A percentile compares a stretch with the other conserved stretches of the same genome.
phyloP scores from a whole-genome alignment of 2,329 filamentous ascomycete species.

The Aspergillus unguis region DNA sequence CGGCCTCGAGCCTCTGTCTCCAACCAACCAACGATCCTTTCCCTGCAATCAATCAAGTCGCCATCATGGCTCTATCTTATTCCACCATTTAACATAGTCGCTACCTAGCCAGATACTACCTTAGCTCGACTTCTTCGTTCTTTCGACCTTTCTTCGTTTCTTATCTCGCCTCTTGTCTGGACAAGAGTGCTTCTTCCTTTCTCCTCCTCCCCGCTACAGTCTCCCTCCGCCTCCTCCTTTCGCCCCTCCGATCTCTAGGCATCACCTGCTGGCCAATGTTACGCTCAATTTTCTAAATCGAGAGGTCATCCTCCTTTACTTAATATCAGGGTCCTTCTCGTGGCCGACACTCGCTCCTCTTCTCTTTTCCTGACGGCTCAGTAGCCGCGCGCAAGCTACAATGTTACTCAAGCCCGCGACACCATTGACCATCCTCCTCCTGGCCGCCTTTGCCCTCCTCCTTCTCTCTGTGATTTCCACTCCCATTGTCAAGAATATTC shows the following conservation, averaged over 20 bases:
- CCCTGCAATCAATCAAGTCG: conserved; percentile 3
- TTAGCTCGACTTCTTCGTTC: conserved; percentile 6
- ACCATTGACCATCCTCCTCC: conserved; percentile 79
- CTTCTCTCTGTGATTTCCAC: conserved; percentile 87
- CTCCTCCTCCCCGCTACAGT: neutral
- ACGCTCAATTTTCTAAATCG: conserved; percentile 12
- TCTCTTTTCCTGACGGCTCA: neutral
- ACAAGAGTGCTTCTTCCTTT: conserved; percentile 7
- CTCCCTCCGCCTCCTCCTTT: neutral
- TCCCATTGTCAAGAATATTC: conserved; percentile 80
- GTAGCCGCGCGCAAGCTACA: conserved; percentile 25
- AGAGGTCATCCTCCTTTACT: neutral
- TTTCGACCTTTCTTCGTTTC: conserved; percentile 1
- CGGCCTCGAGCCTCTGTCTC: neutral
- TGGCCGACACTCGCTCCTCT: neutral
- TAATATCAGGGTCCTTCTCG: conserved; percentile 2
- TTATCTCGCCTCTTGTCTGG: conserved; percentile 10
- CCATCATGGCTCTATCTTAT: conserved; percentile 4
- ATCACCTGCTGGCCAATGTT: conserved; percentile 8
- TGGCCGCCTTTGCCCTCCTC: conserved; percentile 79
- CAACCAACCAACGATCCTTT: neutral
- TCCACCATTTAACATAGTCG: conserved; percentile 3
- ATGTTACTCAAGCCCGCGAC: conserved; percentile 89
- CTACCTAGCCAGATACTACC: conserved; percentile 9
- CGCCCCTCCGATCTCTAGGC: neutral